Evolutionary conservation across 306 rosid genomes (phyloP).

Genomic region (Quercus engelmannii): DNA sequence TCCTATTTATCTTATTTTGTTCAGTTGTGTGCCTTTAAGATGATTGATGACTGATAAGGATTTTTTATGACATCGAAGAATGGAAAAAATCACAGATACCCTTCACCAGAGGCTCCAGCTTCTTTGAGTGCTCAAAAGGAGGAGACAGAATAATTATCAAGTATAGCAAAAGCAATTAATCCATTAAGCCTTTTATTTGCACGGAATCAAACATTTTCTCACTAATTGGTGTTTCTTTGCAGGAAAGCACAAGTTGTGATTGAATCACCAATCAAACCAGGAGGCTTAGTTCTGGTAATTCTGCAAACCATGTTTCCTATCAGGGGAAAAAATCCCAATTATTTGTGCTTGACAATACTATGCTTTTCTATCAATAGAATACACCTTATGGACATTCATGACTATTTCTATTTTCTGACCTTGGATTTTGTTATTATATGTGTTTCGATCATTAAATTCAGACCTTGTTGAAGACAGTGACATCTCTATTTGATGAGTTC

Average conservation of each 20-base stretch:
- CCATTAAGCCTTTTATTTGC: not conserved
- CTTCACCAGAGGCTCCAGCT: constrained; percentile 84
- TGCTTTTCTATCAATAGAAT: too few relatives aligned
- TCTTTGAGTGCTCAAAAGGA: constrained; percentile 50
- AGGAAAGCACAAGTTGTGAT: constrained; percentile 64
- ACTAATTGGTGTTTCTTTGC: constrained; percentile 23
- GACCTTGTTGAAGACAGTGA: constrained; percentile 55
- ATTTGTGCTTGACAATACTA: not conserved
- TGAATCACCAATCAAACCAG: constrained; percentile 90
- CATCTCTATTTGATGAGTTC: constrained; percentile 57
- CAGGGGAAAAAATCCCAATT: not conserved
- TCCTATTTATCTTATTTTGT: not conserved
- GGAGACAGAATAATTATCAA: constrained; percentile 39
- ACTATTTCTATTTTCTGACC: not conserved
- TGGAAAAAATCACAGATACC: constrained; percentile 71
- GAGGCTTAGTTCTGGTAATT: constrained; percentile 69
- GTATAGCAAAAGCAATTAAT: constrained; percentile 25
- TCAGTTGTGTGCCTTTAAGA: not conserved
- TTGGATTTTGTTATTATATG: constrained; percentile 2
- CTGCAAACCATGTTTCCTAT: not conserved
- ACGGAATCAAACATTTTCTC: constrained; percentile 11
- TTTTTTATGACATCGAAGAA: constrained; percentile 39
- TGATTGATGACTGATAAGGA: not conserved
- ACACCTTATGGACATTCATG: not conserved
- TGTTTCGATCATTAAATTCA: constrained; percentile 27